Evolutionary conservation across 768 basidiomycete genomes (phyloP).

Genomic region (Tremella mesenterica): DNA sequence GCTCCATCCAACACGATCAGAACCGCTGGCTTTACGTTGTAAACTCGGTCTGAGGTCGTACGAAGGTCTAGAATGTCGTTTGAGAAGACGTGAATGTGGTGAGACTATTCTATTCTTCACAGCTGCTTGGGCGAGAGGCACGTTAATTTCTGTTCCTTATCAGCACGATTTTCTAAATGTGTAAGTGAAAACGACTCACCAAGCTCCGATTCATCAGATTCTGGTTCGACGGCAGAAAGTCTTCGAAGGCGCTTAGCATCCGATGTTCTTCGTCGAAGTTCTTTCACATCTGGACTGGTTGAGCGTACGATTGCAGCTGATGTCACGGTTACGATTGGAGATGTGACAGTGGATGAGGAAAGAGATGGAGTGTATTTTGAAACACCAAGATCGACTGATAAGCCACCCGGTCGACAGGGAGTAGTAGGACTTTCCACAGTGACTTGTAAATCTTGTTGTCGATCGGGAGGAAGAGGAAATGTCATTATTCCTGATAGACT

Average conservation of each 20-base stretch:
- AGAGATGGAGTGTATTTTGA: no score
- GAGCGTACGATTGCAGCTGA: no score
- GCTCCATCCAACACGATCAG: conserved; percentile 18
- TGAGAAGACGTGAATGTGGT: conserved; percentile 18
- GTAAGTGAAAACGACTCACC: conserved; percentile 7
- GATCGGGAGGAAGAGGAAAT: not conserved
- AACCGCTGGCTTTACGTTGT: conserved; percentile 5
- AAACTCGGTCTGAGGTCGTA: not conserved
- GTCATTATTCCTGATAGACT: not conserved
- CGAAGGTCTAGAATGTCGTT: not conserved
- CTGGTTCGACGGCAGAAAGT: no score
- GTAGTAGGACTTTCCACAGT: no score
- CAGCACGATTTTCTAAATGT: not conserved
- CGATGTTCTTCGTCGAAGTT: no score
- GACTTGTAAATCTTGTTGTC: no score
- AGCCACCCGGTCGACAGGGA: no score
- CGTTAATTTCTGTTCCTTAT: conserved; percentile 8
- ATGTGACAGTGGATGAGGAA: not conserved
- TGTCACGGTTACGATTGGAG: no score
- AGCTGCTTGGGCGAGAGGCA: conserved; percentile 19
- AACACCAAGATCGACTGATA: no score
- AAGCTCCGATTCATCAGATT: conserved; percentile 24
- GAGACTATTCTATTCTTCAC: conserved; percentile 15
- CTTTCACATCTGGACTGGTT: not conserved
- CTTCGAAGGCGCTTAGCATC: no score